These are phyloP conservation scores for Barbatosphaeria neglecta DNA, from an alignment of 495 filamentous ascomycete species.

Conservation along the genomic window DNA sequence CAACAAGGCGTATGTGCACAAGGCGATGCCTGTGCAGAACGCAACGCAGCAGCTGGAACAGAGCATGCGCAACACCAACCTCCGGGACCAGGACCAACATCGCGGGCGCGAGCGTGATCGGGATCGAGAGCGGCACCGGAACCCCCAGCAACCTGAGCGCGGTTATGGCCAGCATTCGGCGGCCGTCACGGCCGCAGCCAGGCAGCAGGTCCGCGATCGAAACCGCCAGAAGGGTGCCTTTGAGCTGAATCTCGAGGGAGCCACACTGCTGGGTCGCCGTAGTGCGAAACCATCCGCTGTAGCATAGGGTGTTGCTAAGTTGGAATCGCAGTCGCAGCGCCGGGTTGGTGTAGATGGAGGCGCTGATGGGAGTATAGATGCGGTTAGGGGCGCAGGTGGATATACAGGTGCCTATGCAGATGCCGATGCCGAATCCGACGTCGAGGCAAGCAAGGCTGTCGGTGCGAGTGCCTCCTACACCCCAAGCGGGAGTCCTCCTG, in stretches of 20 bases:
- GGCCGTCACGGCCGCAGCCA: slow-evolving; percentile 65
- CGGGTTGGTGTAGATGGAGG: no score
- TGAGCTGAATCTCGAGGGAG: slow-evolving; percentile 80
- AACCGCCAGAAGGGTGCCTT: slow-evolving; percentile 60
- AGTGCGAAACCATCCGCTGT: slow-evolving; percentile 41
- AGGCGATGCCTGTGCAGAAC: slow-evolving; percentile 26
- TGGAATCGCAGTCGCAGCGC: no score
- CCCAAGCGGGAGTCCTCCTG: no score
- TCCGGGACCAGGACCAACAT: slow-evolving; percentile 46
- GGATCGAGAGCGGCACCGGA: slow-evolving; percentile 17
- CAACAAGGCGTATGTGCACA: slow-evolving; percentile 59
- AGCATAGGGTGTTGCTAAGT: slow-evolving; percentile 13
- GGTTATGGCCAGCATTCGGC: slow-evolving; percentile 79
- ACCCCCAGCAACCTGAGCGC: slow-evolving; percentile 31
- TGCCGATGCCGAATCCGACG: no score
- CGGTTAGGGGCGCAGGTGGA: no score
- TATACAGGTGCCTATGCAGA: no score
- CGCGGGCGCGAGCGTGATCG: slow-evolving; percentile 32
- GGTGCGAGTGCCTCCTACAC: no score
- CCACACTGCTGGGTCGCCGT: slow-evolving; percentile 74
- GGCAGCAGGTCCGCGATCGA: slow-evolving; percentile 52
- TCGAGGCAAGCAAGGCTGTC: no score
- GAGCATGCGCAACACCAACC: slow-evolving; percentile 68
- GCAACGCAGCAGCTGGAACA: slow-evolving; percentile 75
- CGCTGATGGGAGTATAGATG: no score